Conservation (phyloP, 768 basidiomycete genomes). For the Pseudohyphozyma bogoriensis region DNA sequence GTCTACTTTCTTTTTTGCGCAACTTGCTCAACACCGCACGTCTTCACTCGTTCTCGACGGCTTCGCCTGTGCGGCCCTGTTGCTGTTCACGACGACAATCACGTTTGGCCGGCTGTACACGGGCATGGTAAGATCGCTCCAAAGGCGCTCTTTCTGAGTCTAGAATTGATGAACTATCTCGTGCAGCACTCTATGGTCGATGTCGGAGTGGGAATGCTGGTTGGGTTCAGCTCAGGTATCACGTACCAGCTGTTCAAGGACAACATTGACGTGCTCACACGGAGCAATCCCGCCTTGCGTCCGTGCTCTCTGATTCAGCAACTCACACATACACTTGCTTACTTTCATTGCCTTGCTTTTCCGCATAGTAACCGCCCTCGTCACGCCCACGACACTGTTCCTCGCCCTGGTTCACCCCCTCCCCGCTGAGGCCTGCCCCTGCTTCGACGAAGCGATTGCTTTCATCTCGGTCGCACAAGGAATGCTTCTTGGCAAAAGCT, state of each 20-base stretch:
- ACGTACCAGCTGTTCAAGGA: slow-evolving; percentile 3
- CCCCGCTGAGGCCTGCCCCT: slow-evolving; percentile 89
- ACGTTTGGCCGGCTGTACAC: slow-evolving; percentile 39
- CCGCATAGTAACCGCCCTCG: neutral
- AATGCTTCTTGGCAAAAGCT: neutral
- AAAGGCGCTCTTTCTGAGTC: too few relatives aligned
- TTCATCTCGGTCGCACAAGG: slow-evolving; percentile 37
- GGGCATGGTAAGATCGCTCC: slow-evolving; percentile 32
- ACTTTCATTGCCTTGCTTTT: neutral
- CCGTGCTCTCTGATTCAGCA: neutral
- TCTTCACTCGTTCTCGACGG: neutral
- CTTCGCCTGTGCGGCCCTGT: slow-evolving; percentile 8
- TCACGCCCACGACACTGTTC: slow-evolving; percentile 40
- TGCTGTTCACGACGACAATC: slow-evolving; percentile 35
- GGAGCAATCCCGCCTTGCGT: neutral
- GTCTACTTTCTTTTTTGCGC: slow-evolving; percentile 58
- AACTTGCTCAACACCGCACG: neutral
- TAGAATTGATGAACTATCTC: neutral
- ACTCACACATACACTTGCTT: neutral
- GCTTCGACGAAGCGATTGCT: slow-evolving; percentile 91
- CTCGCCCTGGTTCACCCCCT: slow-evolving; percentile 79
- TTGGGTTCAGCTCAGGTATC: slow-evolving; percentile 25
- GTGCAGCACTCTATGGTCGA: slow-evolving; percentile 29
- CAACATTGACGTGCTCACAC: neutral
- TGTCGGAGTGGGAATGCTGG: slow-evolving; percentile 9